phyloP scores from a whole-genome alignment of 1,284 basidiomycete genomes.

The Malassezia yamatoensis region DNA sequence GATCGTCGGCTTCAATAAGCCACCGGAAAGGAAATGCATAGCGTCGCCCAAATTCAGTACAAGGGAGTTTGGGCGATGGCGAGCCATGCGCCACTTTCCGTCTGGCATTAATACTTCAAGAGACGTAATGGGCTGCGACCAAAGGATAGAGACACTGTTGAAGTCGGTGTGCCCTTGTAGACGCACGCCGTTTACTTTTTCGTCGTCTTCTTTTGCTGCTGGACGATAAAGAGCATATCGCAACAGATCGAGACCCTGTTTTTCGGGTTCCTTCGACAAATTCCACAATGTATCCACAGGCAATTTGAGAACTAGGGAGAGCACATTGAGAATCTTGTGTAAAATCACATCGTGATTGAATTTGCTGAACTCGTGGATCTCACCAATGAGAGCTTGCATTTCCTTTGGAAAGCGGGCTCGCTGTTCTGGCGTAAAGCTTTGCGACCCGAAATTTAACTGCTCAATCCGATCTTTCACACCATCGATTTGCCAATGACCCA shows the following conservation, averaged over 20 bases:
- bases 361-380: conserved; percentile 48
- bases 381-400: conserved; percentile 36
- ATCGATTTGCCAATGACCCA: conserved; percentile 49
- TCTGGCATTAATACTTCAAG: conserved; percentile 50
- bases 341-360: conserved; percentile 48
- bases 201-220: conserved; percentile 41
- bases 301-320: conserved; percentile 50
- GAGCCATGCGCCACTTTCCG: conserved; percentile 49
- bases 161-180: conserved; percentile 52
- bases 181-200: conserved; percentile 47
- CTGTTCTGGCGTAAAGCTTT: conserved; percentile 31
- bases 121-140: conserved; percentile 50
- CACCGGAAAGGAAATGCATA: conserved; percentile 40
- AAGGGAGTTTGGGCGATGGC: conserved; percentile 46
- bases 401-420: conserved; percentile 26
- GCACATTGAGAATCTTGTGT: conserved; percentile 49
- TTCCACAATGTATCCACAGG: conserved; percentile 50
- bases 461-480: conserved; percentile 49
- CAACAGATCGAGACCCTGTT: conserved; percentile 49
- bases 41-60: conserved; percentile 46
- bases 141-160: conserved; percentile 49
- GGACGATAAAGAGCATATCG: conserved; percentile 51
- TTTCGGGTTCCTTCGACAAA: conserved; percentile 48
- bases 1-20: conserved; percentile 48
- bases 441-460: conserved; percentile 50